A percentile compares a stretch with the other conserved stretches of the same genome.
These are phyloP conservation scores for Phlyctochytrium planicorne DNA, from an alignment of 192 early-diverging fungal genomes.

Conservation along the genomic window DNA sequence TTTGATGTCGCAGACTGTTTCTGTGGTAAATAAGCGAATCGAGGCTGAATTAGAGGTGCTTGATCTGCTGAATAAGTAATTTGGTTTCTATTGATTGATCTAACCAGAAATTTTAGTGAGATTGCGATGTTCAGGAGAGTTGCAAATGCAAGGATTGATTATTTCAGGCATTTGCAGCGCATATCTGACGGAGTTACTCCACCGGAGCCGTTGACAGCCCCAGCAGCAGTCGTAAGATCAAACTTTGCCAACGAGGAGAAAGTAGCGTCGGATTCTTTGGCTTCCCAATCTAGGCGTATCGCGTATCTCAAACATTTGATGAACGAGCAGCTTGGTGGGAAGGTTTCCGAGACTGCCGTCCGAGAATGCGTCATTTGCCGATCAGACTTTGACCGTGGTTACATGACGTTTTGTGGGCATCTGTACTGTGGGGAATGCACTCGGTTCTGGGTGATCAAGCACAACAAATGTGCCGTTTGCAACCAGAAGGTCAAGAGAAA, in stretches of 20 bases:
- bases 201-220: conserved; percentile 19
- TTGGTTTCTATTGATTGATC: conserved; percentile 8
- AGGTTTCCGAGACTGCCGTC: conserved; percentile 8
- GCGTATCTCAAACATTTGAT: conserved; percentile 19
- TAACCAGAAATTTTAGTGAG: conserved; percentile 30
- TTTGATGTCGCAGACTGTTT: conserved; percentile 5
- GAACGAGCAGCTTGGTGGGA: conserved; percentile 7
- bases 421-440: conserved; percentile 36
- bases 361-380: conserved; percentile 34
- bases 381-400: conserved; percentile 25
- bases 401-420: conserved; percentile 47
- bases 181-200: conserved; percentile 39
- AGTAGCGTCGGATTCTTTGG: conserved; percentile 7
- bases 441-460: conserved; percentile 32
- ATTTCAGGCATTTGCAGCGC: conserved; percentile 39
- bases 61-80: conserved; percentile 28
- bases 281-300: conserved; percentile 16
- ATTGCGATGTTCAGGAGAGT: conserved; percentile 21
- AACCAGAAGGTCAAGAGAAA: conserved; percentile 19
- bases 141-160: conserved; percentile 42
- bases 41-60: conserved; percentile 13
- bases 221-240: conserved; percentile 9
- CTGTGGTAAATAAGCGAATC: conserved; percentile 7
- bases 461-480: conserved; percentile 45
- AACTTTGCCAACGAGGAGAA: conserved; percentile 9